A percentile compares a stretch with the other conserved stretches of the same genome.
phyloP scores from a whole-genome alignment of 2,329 filamentous ascomycete species.

The Pseudogymnoascus sp. region DNA sequence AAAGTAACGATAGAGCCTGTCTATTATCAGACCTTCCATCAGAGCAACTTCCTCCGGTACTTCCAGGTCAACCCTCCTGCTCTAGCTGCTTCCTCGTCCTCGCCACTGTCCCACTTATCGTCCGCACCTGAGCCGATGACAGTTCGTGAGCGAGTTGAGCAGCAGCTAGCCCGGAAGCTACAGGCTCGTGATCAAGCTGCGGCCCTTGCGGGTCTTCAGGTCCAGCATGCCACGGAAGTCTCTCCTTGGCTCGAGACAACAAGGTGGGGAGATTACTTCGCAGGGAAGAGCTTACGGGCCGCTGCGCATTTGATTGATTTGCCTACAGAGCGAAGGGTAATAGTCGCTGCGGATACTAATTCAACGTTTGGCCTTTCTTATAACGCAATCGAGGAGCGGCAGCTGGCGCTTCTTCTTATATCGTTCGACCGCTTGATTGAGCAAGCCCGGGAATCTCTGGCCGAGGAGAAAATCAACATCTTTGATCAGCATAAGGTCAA shows the following conservation, averaged over 20 bases:
- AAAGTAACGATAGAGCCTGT: neutral
- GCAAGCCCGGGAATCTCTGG: slow-evolving; percentile 10
- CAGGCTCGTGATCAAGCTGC: neutral
- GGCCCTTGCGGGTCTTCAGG: neutral
- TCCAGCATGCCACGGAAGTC: neutral
- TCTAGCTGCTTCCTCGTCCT: too few species aligned
- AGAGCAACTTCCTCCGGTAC: neutral
- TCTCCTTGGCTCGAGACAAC: slow-evolving; percentile 10
- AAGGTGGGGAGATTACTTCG: slow-evolving; percentile 9
- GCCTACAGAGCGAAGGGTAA: neutral
- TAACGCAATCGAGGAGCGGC: neutral
- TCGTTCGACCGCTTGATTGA: slow-evolving; percentile 13
- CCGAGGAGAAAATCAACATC: slow-evolving; percentile 11
- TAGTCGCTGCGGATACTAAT: neutral
- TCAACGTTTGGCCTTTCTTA: too few species aligned
- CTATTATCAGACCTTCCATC: neutral
- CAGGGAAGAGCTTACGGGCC: neutral
- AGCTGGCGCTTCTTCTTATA: slow-evolving; percentile 8
- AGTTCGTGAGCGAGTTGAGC: too few species aligned
- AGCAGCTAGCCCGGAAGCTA: neutral
- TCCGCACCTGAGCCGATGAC: neutral
- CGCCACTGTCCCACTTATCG: neutral
- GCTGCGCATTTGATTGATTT: slow-evolving; percentile 3
- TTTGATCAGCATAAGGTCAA: slow-evolving; percentile 14
- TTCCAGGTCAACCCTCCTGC: neutral